These are phyloP conservation scores for Pisolithus marmoratus DNA, from an alignment of 768 basidiomycete species.

Conservation along the genomic window DNA sequence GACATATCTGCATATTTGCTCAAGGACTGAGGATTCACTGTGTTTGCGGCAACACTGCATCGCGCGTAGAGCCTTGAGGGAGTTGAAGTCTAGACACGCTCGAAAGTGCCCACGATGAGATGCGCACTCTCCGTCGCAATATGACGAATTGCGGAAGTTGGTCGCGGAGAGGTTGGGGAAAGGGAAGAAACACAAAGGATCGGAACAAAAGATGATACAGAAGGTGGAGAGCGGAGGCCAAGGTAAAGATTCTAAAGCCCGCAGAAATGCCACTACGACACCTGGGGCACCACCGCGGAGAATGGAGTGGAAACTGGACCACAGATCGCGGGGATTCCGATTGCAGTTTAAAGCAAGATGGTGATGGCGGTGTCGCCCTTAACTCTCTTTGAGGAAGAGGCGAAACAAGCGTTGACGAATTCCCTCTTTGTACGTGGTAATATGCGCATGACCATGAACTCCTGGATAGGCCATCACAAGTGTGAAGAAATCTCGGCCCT, in stretches of 20 bases:
- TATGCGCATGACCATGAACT: neutral
- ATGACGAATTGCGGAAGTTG: slow-evolving; percentile 18
- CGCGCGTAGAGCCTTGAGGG: too few relatives aligned
- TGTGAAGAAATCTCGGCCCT: slow-evolving; percentile 10
- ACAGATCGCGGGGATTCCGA: neutral
- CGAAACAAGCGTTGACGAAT: slow-evolving; percentile 16
- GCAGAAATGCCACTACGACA: neutral
- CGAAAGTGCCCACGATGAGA: slow-evolving; percentile 19
- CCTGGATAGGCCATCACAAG: slow-evolving; percentile 6
- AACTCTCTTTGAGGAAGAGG: slow-evolving; percentile 17
- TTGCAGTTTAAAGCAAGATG: neutral
- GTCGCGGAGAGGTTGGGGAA: slow-evolving; percentile 12
- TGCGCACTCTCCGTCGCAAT: slow-evolving; percentile 20
- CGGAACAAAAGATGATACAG: neutral
- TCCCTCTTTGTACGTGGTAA: neutral
- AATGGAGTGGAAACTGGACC: too few relatives aligned
- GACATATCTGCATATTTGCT: too few relatives aligned
- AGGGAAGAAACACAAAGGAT: neutral
- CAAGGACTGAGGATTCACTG: too few relatives aligned
- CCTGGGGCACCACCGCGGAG: too few relatives aligned
- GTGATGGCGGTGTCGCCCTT: slow-evolving; percentile 1
- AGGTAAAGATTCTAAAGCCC: too few relatives aligned
- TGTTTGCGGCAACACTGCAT: too few relatives aligned
- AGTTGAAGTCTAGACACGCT: slow-evolving; percentile 8
- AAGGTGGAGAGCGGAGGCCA: neutral